Evolutionary conservation across 1,139 yeast genomes (phyloP), one percentile per base, ranked within the genome.

Genomic region (Pichia sp.): DNA sequence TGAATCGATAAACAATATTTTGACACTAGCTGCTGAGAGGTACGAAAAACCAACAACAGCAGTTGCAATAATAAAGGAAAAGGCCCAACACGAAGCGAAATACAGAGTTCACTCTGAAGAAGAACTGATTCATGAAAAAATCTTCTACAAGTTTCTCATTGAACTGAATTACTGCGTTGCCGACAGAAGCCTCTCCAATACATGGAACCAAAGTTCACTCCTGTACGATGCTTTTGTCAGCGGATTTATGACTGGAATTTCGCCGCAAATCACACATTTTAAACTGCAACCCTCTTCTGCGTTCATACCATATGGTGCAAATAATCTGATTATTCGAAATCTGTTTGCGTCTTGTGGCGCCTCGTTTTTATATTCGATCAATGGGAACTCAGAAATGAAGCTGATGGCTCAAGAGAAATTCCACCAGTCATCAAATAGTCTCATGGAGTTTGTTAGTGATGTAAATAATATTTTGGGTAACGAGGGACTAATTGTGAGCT

Each of bases 251-350:
- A 63, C 63, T 1, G 55, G 65, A n/a, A 55, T 68, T 10, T 68
- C 72, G 0, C 69, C 73, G 0, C 73, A 70, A 39, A 61, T 64
- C 35, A 61, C 74, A 0, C 75, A 69, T 49, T 65, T 68, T 1
- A 54, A 62, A 26, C 55, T 71, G 4, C 68, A 71, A 3, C 72
- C 75, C 0, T 62, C 59, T 11, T 66, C 69, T 0, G 60, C 66
- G 1, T 65, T 65, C 44, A 53, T 65, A 0, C 67, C 67, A 1
- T 54, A 59, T 9, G 58, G 62, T 2, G 41, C 52, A 5, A 52
- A 53, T 11, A 65, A 68, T 37, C 43, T 54, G 2, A 55, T 65
- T 3, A 47, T 68, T 32, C 55, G 61, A 35, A 59, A 58, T 27
- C 56, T 68, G 5, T 68, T 67, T 33, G 51, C 62, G 37, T 64